phyloP scores from a whole-genome alignment of 192 early-diverging fungal genomes.

The Mortierella hygrophila region DNA sequence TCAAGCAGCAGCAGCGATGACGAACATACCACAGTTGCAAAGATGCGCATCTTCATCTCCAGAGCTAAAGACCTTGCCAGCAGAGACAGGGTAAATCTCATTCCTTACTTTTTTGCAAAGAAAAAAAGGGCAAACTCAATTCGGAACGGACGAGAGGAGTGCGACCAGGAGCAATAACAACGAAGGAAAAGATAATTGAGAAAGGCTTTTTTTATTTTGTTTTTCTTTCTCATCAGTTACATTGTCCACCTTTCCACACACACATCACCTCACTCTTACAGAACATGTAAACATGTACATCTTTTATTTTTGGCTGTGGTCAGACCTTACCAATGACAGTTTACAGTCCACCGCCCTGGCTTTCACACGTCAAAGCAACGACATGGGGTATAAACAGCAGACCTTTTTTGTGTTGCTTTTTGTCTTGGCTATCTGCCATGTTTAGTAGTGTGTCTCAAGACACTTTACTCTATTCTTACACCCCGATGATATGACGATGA shows the following conservation, averaged over 20 bases:
- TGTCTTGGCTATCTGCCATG: no score
- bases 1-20: slow-evolving; percentile 17
- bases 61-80: slow-evolving; percentile 36
- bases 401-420: no score
- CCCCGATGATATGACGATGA: no score
- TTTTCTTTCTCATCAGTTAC: neutral
- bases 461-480: no score
- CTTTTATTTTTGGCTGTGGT: neutral
- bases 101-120: neutral
- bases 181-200: neutral
- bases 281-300: neutral
- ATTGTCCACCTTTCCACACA: neutral
- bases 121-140: neutral
- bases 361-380: neutral
- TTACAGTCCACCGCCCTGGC: neutral
- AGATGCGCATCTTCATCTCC: slow-evolving; percentile 37
- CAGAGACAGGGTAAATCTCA: slow-evolving; percentile 42
- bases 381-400: neutral
- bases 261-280: neutral
- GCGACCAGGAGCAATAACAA: neutral
- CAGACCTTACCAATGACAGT: neutral
- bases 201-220: neutral
- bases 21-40: slow-evolving; percentile 11
- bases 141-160: neutral
- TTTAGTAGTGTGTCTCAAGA: no score